Evolutionary conservation across 805 yeast species (phyloP).

Genomic region (Wickerhamiella galacta): DNA sequence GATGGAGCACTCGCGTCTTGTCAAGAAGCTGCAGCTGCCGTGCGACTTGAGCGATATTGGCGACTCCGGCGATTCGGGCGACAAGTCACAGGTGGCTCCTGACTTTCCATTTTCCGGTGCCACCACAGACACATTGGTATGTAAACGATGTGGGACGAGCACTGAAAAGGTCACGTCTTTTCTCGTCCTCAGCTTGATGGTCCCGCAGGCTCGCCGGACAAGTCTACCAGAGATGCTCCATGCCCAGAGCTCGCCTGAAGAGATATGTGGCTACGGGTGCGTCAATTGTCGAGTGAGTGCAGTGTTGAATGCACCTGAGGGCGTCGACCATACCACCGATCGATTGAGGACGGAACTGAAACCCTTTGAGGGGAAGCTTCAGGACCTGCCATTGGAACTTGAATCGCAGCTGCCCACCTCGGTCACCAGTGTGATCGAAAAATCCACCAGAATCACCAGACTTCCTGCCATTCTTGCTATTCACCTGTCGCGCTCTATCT

Average conservation of each 20-base stretch:
- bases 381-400: conserved; percentile 22
- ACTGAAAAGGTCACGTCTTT: conserved; percentile 49
- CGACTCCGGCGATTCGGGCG: conserved; percentile 1
- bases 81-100: conserved; percentile 26
- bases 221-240: conserved; percentile 38
- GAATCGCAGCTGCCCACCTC: conserved; percentile 6
- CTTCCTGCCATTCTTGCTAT: conserved; percentile 59
- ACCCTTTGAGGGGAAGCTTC: conserved; percentile 27
- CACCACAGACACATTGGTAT: conserved; percentile 47
- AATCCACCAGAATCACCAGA: conserved; percentile 40
- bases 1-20: conserved; percentile 32
- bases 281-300: conserved; percentile 40
- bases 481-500: conserved; percentile 79
- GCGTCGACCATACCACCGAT: conserved; percentile 23
- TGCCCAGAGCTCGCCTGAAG: conserved; percentile 45
- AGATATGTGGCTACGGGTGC: conserved; percentile 63
- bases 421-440: conserved; percentile 48
- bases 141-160: conserved; percentile 46
- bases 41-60: no score
- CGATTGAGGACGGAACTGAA: conserved; percentile 25
- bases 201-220: conserved; percentile 40
- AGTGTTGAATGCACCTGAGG: conserved; percentile 18
- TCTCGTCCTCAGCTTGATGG: conserved; percentile 53
- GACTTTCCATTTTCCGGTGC: conserved; percentile 61
- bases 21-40: conserved; percentile 2